Percentiles rank a stretch among this genome's conserved stretches.
phyloP scores from a whole-genome alignment of 495 filamentous ascomycete species.

The Aspergillus wentii region DNA sequence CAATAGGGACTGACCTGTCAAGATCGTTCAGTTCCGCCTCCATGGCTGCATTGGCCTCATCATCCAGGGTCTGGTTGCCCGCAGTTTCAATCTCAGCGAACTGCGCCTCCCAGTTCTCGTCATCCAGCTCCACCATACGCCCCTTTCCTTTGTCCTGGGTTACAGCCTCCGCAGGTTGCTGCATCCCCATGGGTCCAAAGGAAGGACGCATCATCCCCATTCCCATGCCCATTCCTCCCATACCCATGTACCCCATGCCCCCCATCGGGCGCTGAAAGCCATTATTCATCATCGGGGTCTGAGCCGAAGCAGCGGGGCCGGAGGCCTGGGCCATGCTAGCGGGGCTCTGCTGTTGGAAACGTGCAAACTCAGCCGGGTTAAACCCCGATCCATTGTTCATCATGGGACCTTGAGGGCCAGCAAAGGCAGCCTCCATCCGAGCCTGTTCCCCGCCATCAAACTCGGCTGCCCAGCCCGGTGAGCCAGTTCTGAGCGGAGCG shows the following conservation, averaged over 20 bases:
- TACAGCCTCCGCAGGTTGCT: slow-evolving; percentile 43
- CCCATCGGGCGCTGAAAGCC: slow-evolving; percentile 61
- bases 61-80: slow-evolving; percentile 58
- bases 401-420: slow-evolving; percentile 43
- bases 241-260: slow-evolving; percentile 33
- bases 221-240: slow-evolving; percentile 34
- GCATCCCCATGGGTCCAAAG: slow-evolving; percentile 47
- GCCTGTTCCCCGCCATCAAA: slow-evolving; percentile 65
- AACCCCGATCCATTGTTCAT: slow-evolving; percentile 56
- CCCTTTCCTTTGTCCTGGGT: slow-evolving; percentile 76
- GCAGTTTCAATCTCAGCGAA: slow-evolving; percentile 84
- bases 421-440: slow-evolving; percentile 77
- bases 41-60: slow-evolving; percentile 68
- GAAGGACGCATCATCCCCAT: slow-evolving; percentile 37
- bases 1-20: slow-evolving; percentile 69
- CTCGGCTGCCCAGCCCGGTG: slow-evolving; percentile 65
- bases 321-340: slow-evolving; percentile 51
- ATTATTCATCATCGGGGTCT: slow-evolving; percentile 44
- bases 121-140: slow-evolving; percentile 87
- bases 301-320: slow-evolving; percentile 43
- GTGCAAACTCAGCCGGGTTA: slow-evolving; percentile 77
- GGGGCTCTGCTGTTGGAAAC: slow-evolving; percentile 69
- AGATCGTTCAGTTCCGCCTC: slow-evolving; percentile 86
- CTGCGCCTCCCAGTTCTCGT: slow-evolving; percentile 91
- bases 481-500: slow-evolving; percentile 49